Percentiles rank a stretch among this genome's conserved stretches.
Conservation (phyloP, 345 rosid species). For the Citrus hindsii region DNA sequence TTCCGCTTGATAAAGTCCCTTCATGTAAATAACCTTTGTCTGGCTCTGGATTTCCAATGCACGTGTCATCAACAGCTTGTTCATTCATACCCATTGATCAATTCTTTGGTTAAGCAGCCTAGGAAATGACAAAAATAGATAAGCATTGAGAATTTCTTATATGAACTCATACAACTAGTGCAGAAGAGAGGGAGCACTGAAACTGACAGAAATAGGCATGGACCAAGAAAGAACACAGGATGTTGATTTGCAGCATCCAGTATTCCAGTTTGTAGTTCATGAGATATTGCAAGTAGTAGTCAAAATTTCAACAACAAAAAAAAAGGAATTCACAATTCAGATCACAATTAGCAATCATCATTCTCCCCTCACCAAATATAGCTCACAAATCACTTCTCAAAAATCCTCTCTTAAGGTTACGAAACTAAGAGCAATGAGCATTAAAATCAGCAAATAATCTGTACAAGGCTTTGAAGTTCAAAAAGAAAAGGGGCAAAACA, state of each 20-base stretch:
- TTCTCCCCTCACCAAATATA: neutral
- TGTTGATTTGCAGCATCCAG: neutral
- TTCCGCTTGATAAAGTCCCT: constrained; percentile 24
- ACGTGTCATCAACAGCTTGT: neutral
- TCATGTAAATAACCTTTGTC: constrained; percentile 13
- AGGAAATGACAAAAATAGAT: neutral
- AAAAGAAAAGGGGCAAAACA: neutral
- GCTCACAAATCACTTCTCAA: neutral
- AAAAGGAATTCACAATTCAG: neutral
- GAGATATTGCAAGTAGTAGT: neutral
- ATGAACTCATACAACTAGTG: neutral
- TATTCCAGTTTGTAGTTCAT: neutral
- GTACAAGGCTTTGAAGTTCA: neutral
- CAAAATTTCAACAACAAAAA: neutral
- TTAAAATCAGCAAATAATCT: neutral
- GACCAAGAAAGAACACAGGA: neutral
- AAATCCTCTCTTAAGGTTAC: neutral
- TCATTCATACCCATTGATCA: constrained; percentile 20
- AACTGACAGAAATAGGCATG: neutral
- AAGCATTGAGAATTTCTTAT: neutral
- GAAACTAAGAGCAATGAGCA: neutral
- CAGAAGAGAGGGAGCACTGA: neutral
- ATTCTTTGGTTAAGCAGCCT: constrained; percentile 16
- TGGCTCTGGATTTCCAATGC: constrained; percentile 3
- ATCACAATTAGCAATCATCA: neutral